These are phyloP conservation scores for Cercospora sp. DNA, from an alignment of 2,329 filamentous ascomycete species.

Conservation along the genomic window DNA sequence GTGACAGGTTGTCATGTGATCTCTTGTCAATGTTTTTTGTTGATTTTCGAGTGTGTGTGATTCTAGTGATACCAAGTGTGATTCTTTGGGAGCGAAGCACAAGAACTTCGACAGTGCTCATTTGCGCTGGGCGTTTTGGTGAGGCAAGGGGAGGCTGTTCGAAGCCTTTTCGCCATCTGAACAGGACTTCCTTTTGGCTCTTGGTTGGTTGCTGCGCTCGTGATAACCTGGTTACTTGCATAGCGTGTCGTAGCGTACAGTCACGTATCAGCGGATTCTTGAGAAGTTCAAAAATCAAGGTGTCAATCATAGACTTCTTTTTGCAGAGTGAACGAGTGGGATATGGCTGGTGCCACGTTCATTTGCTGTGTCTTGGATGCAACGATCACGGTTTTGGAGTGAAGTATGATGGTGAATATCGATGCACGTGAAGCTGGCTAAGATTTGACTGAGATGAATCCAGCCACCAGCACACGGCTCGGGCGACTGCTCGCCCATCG, in stretches of 20 bases:
- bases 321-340: neutral
- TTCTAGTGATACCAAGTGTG: neutral
- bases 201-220: neutral
- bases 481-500: too few relatives aligned
- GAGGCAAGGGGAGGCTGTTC: neutral
- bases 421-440: neutral
- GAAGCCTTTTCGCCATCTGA: neutral
- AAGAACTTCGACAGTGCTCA: neutral
- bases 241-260: neutral
- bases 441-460: too few relatives aligned
- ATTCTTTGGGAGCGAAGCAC: neutral
- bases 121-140: neutral
- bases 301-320: neutral
- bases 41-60: neutral
- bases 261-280: neutral
- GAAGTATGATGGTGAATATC: too few relatives aligned
- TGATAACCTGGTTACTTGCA: neutral
- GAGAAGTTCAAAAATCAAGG: neutral
- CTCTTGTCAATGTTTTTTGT: neutral
- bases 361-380: neutral
- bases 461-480: too few relatives aligned
- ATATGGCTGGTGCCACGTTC: too few relatives aligned
- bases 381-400: too few relatives aligned
- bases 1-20: conserved; percentile 3
- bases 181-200: too few relatives aligned